These are phyloP conservation scores for Macrolepiota fuliginosa DNA, from an alignment of 768 basidiomycete species.

Conservation along the genomic window DNA sequence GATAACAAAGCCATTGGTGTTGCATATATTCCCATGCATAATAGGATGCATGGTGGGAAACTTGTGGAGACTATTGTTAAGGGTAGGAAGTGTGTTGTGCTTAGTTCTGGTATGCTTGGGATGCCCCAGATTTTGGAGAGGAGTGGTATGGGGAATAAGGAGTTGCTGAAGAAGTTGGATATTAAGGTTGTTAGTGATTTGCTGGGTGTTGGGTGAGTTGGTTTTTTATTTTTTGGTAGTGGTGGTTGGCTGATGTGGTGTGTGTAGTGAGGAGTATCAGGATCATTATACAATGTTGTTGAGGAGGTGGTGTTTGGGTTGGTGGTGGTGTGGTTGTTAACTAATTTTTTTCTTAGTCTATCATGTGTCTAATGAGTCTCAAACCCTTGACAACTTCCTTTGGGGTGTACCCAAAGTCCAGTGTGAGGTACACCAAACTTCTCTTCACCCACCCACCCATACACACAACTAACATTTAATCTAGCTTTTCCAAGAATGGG, in stretches of 20 bases:
- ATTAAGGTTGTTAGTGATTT: conserved; percentile 67
- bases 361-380: conserved; percentile 64
- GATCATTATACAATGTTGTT: conserved; percentile 73
- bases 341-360: conserved; percentile 38
- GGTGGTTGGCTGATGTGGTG: not conserved
- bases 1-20: conserved; percentile 71
- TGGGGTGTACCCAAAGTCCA: conserved; percentile 60
- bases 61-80: conserved; percentile 61
- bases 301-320: conserved; percentile 29
- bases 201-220: conserved; percentile 62
- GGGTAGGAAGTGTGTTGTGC: conserved; percentile 64
- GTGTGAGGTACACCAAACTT: conserved; percentile 37
- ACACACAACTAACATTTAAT: not conserved
- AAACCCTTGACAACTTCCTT: conserved; percentile 67
- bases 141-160: conserved; percentile 60
- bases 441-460: not conserved
- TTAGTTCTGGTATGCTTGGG: conserved; percentile 66
- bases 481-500: conserved; percentile 62
- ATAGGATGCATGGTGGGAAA: conserved; percentile 49
- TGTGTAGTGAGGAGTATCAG: conserved; percentile 61
- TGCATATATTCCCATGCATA: conserved; percentile 62
- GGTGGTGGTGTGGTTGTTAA: no score
- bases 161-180: conserved; percentile 52
- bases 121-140: conserved; percentile 74
- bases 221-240: not conserved